Evolutionary conservation across 768 basidiomycete species (phyloP), one percentile per base, ranked within the genome.

Genomic region (Rhodotorula diobovata): DNA sequence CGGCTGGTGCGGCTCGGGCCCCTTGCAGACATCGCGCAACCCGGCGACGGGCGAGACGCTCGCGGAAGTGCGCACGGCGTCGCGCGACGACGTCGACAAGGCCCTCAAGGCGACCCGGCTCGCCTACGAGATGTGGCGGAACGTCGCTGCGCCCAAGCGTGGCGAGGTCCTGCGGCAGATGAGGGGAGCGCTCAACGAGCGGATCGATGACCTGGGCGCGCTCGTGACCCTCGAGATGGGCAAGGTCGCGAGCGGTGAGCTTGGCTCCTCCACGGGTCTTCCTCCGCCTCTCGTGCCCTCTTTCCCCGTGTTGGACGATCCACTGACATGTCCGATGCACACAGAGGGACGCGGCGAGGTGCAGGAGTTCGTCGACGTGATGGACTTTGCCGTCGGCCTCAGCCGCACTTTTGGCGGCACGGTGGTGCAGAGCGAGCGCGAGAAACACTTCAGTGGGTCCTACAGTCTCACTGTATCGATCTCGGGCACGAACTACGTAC

Each of bases 121-220:
- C 61, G 94, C 93, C 11, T 89, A 88, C 78, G 80, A 81, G 15
- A 76, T 81, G 69, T 88, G 95, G 80, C 84, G 92, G 81, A 84
- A 83, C 70, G 83, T 93, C 45, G 92, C 94, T 58, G 91, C 91
- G 21, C 95, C 94, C 6, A 87, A 86, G 61, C 85, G 94, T 67
- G 94, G 94, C 25, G 92, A 96, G 76, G 84, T 97, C 41, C 79
- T 97, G 62, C 83, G 94, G 70, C 90, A 96, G 80, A 89, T 97
- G 71, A 83, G 94, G 67, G 88, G 90, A 79, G 58, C 68, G 20
- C 43, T 50, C 21, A 35, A 55, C 28, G 69, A 32, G 43, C 32
- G 56, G 60, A 43, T 70, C 45, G 65, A 73, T 73, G 68, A 77
- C 48, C 84, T 95, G 10, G 92, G 92, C 61, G 87, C 89, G 21